Evolutionary conservation across 2,329 filamentous ascomycete genomes (phyloP), one percentile per base, ranked within the genome.

Genomic region (Aureobasidium musti): DNA sequence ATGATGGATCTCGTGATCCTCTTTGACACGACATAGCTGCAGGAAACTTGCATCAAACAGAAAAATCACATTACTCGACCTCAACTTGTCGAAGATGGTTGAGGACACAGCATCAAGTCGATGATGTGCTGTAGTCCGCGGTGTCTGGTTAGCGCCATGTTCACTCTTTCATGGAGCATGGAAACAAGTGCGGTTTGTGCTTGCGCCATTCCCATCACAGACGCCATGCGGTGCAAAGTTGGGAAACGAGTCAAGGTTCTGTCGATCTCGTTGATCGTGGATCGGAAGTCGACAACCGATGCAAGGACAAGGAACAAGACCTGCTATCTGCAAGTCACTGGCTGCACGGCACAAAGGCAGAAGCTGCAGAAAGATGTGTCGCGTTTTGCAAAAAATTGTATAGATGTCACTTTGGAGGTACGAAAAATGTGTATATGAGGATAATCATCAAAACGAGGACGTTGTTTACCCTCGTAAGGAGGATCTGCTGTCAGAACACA

Each of bases 261-360:
- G 57, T 61, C 57, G 57, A 61, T 61, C 57, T 37, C 19, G 41
- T 19, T 49, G 57, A 61, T 61, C 41, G n/a, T 49, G 57, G 57
- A 61, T 49, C 57, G 57, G 57, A 49, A 61, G 11, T 37, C 23
- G 17, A 49, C 41, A 26, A 61, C 57, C 57, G 57, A 61, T 49
- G 57, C 57, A 26, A 61, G 43, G 57, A 35, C 41, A 49, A 35
- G 57, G 39, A 28, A 47, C 57, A 17, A 14, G 23, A 33, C 8
- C 3, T 21, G 7, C 7, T n/a, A 2, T 2, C 2, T 61, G 23
- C 6, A 59, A 59, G 57, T 61, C 41, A 45, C 57, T 61, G 41
- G 41, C 57, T 61, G 57, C 41, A 61, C 41, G 41, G 57, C 57
- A 61, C 57, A 37, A 49, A 19, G 21, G 17, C 19, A 33, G n/a